A percentile compares a stretch with the other conserved stretches of the same genome.
phyloP scores from a whole-genome alignment of 345 rosid genomes.

The Hevea brasiliensis region DNA sequence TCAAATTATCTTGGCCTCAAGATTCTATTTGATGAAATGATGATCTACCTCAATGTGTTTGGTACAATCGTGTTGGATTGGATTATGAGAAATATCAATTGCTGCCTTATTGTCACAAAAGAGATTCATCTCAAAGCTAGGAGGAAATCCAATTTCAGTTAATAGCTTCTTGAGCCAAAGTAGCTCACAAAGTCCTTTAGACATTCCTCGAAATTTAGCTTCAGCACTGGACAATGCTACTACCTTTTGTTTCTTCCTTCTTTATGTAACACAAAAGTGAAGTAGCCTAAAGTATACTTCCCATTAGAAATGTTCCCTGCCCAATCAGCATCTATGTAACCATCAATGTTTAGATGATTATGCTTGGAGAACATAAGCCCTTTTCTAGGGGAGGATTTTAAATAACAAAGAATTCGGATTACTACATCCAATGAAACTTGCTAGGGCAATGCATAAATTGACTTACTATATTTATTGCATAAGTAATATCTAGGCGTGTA shows the following conservation, averaged over 20 bases:
- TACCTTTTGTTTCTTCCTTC: not conserved
- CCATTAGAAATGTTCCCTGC: too few species aligned
- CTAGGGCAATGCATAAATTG: not conserved
- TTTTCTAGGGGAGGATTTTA: not conserved
- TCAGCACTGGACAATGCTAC: not conserved
- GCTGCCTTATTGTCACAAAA: not conserved
- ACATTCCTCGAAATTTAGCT: not conserved
- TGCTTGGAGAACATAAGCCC: not conserved
- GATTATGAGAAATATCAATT: not conserved
- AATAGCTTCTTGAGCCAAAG: not conserved
- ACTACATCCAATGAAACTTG: not conserved
- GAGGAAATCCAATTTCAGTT: not conserved
- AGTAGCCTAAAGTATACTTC: too few species aligned
- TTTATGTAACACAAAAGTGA: too few species aligned
- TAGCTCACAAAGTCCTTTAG: not conserved
- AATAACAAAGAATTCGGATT: not conserved
- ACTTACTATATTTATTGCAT: too few species aligned
- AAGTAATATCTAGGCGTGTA: not conserved
- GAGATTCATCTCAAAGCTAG: not conserved
- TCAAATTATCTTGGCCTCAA: not conserved
- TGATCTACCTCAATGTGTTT: not conserved
- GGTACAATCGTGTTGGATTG: not conserved
- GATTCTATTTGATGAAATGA: not conserved
- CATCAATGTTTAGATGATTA: not conserved
- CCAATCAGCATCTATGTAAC: not conserved